Evolutionary conservation across 2,329 filamentous ascomycete genomes (phyloP).

Genomic region (Rosellinia necatrix): DNA sequence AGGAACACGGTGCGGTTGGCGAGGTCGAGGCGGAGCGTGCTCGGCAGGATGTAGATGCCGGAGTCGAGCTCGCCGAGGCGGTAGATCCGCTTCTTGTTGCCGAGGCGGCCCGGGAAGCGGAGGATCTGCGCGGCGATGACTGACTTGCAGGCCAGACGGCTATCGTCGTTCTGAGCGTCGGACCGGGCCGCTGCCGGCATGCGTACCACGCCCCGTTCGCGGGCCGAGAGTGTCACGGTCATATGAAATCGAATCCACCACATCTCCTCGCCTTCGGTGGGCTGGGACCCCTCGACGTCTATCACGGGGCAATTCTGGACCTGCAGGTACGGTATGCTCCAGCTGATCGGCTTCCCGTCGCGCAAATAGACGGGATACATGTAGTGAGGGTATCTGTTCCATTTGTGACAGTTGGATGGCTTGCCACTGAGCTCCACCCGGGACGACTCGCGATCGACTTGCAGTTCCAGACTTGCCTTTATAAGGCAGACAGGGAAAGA

Average conservation of each 20-base stretch:
- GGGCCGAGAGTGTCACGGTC: slow-evolving; percentile 27
- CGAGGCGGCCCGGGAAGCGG: slow-evolving; percentile 49
- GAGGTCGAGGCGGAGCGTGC: slow-evolving; percentile 50
- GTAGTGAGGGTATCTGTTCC: slow-evolving; percentile 2
- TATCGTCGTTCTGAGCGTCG: no score
- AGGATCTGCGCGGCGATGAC: no score
- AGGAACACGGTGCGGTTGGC: slow-evolving; percentile 48
- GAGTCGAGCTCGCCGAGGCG: slow-evolving; percentile 44
- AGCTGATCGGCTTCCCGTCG: slow-evolving; percentile 3
- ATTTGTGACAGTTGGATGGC: slow-evolving; percentile 31
- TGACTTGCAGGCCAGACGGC: slow-evolving; percentile 54
- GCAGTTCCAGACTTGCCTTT: slow-evolving; percentile 40
- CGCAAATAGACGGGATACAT: slow-evolving; percentile 22
- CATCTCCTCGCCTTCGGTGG: slow-evolving; percentile 3
- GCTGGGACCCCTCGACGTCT: slow-evolving; percentile 1
- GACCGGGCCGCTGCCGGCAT: no score
- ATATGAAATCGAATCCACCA: slow-evolving; percentile 5
- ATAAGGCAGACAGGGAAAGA: slow-evolving; percentile 47
- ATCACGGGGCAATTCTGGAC: slow-evolving; percentile 17
- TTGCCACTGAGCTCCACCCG: slow-evolving; percentile 50
- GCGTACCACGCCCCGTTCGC: background rate
- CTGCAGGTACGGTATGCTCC: slow-evolving; percentile 28
- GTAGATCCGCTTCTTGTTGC: slow-evolving; percentile 49
- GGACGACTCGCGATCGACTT: slow-evolving; percentile 49
- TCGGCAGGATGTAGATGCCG: slow-evolving; percentile 40